These are phyloP conservation scores for Pouteria glomerata DNA, from an alignment of 148 eudicot species.

Conservation along the genomic window DNA sequence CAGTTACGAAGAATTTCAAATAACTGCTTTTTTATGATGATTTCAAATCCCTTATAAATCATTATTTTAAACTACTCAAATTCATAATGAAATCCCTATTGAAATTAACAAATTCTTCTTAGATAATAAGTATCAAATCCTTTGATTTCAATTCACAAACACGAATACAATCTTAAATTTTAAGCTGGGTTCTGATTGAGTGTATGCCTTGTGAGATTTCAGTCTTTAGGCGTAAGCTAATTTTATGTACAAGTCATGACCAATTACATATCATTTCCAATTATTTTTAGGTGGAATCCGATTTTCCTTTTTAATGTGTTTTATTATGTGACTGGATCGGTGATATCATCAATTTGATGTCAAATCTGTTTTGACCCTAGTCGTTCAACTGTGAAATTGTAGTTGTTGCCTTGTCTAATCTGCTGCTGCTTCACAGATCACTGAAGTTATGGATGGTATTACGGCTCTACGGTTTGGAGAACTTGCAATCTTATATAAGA, in stretches of 20 bases:
- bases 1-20: no score
- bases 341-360: background rate
- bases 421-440: constrained; percentile 44
- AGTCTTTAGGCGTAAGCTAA: background rate
- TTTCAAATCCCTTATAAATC: no score
- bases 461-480: constrained; percentile 75
- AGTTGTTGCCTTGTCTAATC: background rate
- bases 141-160: no score
- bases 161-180: no score
- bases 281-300: background rate
- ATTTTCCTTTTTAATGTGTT: background rate
- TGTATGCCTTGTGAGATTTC: background rate
- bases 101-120: no score
- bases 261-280: background rate
- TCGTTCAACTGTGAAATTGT: background rate
- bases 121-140: no score
- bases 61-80: no score
- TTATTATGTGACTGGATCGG: background rate
- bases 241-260: background rate
- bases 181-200: background rate
- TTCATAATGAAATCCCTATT: no score
- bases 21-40: no score
- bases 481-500: constrained; percentile 77
- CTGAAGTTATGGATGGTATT: constrained; percentile 94
- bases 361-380: no score